Conservation (phyloP, 371 early-diverging fungal genomes). For the Actinomortierella wolfii region DNA sequence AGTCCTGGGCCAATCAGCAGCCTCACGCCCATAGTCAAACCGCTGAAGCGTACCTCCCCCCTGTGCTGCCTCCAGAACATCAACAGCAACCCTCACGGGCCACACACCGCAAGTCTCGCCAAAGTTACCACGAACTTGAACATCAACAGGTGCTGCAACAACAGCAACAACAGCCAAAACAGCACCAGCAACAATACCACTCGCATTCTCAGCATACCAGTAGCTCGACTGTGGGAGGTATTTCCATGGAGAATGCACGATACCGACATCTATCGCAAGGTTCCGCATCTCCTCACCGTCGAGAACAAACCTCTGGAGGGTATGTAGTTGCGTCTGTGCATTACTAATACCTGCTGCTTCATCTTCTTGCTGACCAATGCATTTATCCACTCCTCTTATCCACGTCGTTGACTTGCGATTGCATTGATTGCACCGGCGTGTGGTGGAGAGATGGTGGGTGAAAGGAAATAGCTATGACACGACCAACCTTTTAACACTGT, state of each 20-base stretch:
- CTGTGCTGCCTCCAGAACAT: conserved; percentile 9
- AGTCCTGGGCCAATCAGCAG: conserved; percentile 24
- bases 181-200: conserved; percentile 31
- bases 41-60: conserved; percentile 9
- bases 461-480: too few relatives aligned
- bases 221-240: conserved; percentile 5
- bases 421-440: too few relatives aligned
- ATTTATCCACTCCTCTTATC: too few relatives aligned
- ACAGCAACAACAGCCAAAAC: conserved; percentile 20
- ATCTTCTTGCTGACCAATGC: too few relatives aligned
- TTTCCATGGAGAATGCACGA: conserved; percentile 6
- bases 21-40: conserved; percentile 6
- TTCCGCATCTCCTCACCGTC: conserved; percentile 21
- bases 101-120: conserved; percentile 8
- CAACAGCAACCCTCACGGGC: conserved; percentile 13
- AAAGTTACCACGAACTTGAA: conserved; percentile 30
- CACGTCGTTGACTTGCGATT: too few relatives aligned
- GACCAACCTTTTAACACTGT: too few relatives aligned
- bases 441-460: too few relatives aligned
- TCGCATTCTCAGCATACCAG: conserved; percentile 28
- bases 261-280: conserved; percentile 23
- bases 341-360: too few relatives aligned
- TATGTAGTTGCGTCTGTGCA: too few relatives aligned
- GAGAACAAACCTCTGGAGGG: conserved; percentile 14
- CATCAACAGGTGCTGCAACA: conserved; percentile 13